phyloP scores from a whole-genome alignment of 768 basidiomycete genomes.

The Polyporus arcularius region DNA sequence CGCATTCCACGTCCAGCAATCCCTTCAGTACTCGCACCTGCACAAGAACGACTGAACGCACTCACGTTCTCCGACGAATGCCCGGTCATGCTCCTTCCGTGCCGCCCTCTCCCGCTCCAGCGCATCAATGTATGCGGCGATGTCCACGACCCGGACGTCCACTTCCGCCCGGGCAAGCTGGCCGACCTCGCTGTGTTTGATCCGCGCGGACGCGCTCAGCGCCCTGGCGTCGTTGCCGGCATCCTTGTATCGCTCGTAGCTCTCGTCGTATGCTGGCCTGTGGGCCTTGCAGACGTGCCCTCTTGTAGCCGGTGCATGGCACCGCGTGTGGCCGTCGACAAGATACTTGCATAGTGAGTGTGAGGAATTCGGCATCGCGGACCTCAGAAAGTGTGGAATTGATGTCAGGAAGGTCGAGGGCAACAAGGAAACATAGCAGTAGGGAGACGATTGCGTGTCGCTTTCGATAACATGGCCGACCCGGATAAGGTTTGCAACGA shows the following conservation, averaged over 20 bases:
- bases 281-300: neutral
- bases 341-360: neutral
- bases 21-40: neutral
- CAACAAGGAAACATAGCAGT: too few species aligned
- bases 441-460: too few species aligned
- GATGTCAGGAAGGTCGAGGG: too few species aligned
- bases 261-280: neutral
- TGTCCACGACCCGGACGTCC: neutral
- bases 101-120: neutral
- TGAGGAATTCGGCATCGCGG: too few species aligned
- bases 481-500: too few species aligned
- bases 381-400: too few species aligned
- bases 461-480: too few species aligned
- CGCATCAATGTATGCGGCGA: conserved; percentile 1
- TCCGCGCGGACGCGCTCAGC: neutral
- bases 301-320: neutral
- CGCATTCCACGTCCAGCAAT: neutral
- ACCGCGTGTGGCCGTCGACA: neutral
- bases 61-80: conserved; percentile 1
- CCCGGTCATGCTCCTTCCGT: neutral
- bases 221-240: neutral
- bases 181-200: neutral
- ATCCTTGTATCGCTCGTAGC: conserved; percentile 1
- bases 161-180: neutral
- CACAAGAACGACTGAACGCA: neutral